phyloP scores from a whole-genome alignment of 768 basidiomycete species.

The Chlorophyllum brunneum region DNA sequence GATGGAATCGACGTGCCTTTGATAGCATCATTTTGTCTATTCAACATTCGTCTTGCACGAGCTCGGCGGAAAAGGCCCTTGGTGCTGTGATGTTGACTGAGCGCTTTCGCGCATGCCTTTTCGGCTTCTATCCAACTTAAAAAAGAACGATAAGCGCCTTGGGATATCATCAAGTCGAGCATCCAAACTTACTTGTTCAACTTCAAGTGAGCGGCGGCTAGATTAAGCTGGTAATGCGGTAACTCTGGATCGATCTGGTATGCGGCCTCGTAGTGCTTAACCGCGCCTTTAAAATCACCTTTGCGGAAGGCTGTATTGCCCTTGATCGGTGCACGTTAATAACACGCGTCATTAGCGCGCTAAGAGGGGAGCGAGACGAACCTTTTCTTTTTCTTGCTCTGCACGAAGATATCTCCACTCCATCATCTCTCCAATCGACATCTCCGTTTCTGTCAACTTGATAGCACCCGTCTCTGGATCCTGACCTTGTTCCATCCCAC shows the following conservation, averaged over 20 bases:
- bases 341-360: background rate
- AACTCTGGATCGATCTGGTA: slow-evolving; percentile 66
- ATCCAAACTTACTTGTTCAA: slow-evolving; percentile 51
- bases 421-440: slow-evolving; percentile 73
- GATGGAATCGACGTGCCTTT: no score
- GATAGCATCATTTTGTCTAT: slow-evolving; percentile 53
- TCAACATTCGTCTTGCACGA: slow-evolving; percentile 60
- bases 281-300: slow-evolving; percentile 53
- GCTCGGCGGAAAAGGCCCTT: slow-evolving; percentile 73
- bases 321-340: slow-evolving; percentile 31
- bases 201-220: slow-evolving; percentile 73
- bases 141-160: slow-evolving; percentile 6
- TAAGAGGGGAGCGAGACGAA: slow-evolving; percentile 24
- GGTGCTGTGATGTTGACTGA: slow-evolving; percentile 60
- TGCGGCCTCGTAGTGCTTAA: slow-evolving; percentile 56
- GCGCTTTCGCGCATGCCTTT: slow-evolving; percentile 60
- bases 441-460: slow-evolving; percentile 41
- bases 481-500: slow-evolving; percentile 19
- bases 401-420: slow-evolving; percentile 70
- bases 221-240: slow-evolving; percentile 73
- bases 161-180: background rate
- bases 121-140: slow-evolving; percentile 71
- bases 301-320: slow-evolving; percentile 68
- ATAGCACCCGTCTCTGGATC: slow-evolving; percentile 43
- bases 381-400: slow-evolving; percentile 68